Evolutionary conservation across 805 yeast species (phyloP).

Genomic region (Ogataea kodamae): DNA sequence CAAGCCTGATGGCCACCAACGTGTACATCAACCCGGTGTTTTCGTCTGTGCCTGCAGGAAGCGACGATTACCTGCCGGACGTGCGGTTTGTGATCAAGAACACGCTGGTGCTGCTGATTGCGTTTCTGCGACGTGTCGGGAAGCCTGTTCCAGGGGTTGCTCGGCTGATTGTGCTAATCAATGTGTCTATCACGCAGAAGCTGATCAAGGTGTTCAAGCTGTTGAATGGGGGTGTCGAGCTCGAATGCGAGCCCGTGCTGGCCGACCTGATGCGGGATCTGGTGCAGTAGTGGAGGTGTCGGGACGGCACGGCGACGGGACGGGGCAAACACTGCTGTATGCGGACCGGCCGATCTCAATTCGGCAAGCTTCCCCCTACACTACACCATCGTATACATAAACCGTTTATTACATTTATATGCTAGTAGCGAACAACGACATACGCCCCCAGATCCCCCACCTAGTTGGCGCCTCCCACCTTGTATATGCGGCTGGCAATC

Average conservation of each 20-base stretch:
- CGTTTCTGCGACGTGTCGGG: conserved; percentile 20
- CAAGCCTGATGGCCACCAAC: conserved; percentile 21
- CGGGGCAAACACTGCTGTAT: no score
- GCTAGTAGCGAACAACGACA: no score
- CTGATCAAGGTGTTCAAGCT: conserved; percentile 26
- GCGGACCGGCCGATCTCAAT: no score
- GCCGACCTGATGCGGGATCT: conserved; percentile 15
- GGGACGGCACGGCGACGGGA: no score
- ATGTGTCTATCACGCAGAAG: conserved; percentile 30
- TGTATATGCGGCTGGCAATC: conserved; percentile 25
- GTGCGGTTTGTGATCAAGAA: conserved; percentile 29
- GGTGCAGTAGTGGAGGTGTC: no score
- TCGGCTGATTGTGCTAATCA: conserved; percentile 25
- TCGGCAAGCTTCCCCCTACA: no score
- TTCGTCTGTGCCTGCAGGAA: conserved; percentile 2
- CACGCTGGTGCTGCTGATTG: conserved; percentile 25
- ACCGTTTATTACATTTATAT: no score
- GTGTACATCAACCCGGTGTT: conserved; percentile 28
- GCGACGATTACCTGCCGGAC: conserved; percentile 26
- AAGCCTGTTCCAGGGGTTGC: conserved; percentile 14
- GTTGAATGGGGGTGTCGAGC: conserved; percentile 19
- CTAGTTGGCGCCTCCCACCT: no score
- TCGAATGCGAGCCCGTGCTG: conserved; percentile 20
- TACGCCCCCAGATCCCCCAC: no score
- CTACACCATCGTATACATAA: no score